Evolutionary conservation across 106 monocot species (phyloP).

Genomic region (Dioscorea dumetorum): DNA sequence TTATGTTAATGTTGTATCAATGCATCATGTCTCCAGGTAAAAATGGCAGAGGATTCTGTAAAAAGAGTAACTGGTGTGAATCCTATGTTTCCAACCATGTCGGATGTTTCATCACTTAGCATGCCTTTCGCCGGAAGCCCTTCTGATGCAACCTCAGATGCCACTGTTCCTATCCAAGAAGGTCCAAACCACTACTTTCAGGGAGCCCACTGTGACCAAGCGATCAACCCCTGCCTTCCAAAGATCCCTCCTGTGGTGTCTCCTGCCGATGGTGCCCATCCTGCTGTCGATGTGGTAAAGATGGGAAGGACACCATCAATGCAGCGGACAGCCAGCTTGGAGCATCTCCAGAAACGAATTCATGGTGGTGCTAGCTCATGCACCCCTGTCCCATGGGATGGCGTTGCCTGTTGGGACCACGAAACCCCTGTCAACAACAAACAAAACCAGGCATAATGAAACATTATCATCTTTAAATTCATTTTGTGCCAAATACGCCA

Average conservation of each 20-base stretch:
- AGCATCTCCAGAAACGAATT: slow-evolving; percentile 46
- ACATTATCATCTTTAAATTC: no score
- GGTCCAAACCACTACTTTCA: slow-evolving; percentile 35
- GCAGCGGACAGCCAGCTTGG: slow-evolving; percentile 39
- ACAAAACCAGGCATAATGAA: slow-evolving; percentile 1
- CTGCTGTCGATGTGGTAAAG: slow-evolving; percentile 4
- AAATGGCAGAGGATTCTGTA: slow-evolving; percentile 74
- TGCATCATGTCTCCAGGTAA: slow-evolving; percentile 38
- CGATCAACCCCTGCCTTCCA: slow-evolving; percentile 12
- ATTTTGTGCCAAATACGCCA: no score
- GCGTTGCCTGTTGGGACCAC: slow-evolving; percentile 18
- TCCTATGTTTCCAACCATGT: slow-evolving; percentile 17
- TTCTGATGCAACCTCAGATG: slow-evolving; percentile 32
- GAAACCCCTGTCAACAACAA: slow-evolving; percentile 7
- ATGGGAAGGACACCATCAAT: slow-evolving; percentile 19
- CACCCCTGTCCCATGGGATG: slow-evolving; percentile 25
- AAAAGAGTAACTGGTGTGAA: slow-evolving; percentile 56
- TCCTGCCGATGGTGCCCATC: not conserved
- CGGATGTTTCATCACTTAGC: slow-evolving; percentile 34
- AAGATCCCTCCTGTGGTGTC: not conserved
- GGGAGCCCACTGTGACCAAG: slow-evolving; percentile 1
- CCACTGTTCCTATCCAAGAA: slow-evolving; percentile 34
- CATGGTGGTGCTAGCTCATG: slow-evolving; percentile 7
- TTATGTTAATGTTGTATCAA: no score
- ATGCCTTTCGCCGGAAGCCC: slow-evolving; percentile 29